Evolutionary conservation across 495 filamentous ascomycete genomes (phyloP).

Genomic region (Neurospora hispaniola): DNA sequence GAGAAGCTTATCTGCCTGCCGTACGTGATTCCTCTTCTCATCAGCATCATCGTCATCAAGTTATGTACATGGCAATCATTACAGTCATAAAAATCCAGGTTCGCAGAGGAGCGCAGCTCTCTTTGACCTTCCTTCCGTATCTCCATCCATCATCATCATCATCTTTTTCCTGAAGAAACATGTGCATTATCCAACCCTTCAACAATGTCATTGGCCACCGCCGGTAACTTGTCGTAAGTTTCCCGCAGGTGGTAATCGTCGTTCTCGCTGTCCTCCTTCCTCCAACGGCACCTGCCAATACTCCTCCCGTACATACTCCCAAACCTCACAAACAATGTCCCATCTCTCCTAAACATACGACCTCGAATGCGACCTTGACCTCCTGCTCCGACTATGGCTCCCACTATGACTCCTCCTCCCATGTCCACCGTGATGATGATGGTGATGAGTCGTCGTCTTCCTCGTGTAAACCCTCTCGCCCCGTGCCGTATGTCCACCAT

Average conservation of each 20-base stretch:
- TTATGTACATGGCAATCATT: not conserved
- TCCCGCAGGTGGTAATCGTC: not conserved
- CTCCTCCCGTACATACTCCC: not conserved
- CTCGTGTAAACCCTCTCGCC: constrained; percentile 6
- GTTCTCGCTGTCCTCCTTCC: not conserved
- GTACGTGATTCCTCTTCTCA: too few species aligned
- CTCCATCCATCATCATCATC: not conserved
- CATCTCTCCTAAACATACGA: constrained; percentile 7
- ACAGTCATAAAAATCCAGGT: not conserved
- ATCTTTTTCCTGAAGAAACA: not conserved
- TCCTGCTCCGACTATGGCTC: constrained; percentile 5
- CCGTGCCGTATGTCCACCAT: constrained; percentile 26
- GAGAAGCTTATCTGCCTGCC: not conserved
- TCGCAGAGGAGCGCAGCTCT: not conserved
- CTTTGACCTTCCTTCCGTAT: not conserved
- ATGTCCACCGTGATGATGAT: not conserved
- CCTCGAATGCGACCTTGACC: constrained; percentile 9
- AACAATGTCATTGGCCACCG: not conserved
- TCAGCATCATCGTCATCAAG: not conserved
- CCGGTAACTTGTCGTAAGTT: not conserved
- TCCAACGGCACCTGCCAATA: not conserved
- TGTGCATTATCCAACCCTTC: not conserved
- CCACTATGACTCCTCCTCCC: constrained; percentile 5
- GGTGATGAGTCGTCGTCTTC: not conserved
- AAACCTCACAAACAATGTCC: not conserved